Base-by-base conservation (phyloP, 2,329 filamentous ascomycete species). In the Gnomoniopsis sp. region DNA sequence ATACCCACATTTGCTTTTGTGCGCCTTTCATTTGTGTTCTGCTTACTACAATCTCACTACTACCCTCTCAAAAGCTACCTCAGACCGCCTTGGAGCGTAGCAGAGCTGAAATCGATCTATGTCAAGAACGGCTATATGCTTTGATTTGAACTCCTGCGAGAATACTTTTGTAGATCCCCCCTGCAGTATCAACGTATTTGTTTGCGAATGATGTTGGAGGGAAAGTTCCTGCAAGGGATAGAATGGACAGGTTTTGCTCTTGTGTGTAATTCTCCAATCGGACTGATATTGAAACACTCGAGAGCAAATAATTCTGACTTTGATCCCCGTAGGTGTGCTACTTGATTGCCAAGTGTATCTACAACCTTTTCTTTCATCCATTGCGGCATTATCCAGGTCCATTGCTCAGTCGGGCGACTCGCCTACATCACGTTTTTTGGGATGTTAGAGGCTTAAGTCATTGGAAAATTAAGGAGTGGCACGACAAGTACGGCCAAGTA, bases 361-460 rank as follows among this genome's bases (percentile, higher is more conserved):
- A 63, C 36, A 58, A 63, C 26, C 55, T 65, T 11, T 60, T 58
- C 56, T 58, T 65, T n/a, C 63, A 65, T 51, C 64, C 64, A 2
- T 59, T 65, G 12, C 49, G 63, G 8, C 55, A 62, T 15, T 62
- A 64, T 52, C 64, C 64, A 6, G 64, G 64, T 26, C 64, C 64
- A 3, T 58, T 60, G 30, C 49, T 64, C 19, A 59, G 58, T 14
- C 59, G 58, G 14, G 62, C 63, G 6, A 65, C 64, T 2, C 56
- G 58, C 12, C 48, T 51, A 12, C 52, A 52, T 26, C 51, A 57
- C 26, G 38, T 57, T 17, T 57, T 33, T n/a, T 57, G 36, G n/a
- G 55, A 57, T 21, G 55, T 57, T 21, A 36, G 49, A 33, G 55
- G 55, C 15, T 30, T 52, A 30, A 57, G 55, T 36, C 57, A 59